These are phyloP conservation scores for Fraxinus sp. DNA, from an alignment of 305 asterid genomes.

Conservation along the genomic window DNA sequence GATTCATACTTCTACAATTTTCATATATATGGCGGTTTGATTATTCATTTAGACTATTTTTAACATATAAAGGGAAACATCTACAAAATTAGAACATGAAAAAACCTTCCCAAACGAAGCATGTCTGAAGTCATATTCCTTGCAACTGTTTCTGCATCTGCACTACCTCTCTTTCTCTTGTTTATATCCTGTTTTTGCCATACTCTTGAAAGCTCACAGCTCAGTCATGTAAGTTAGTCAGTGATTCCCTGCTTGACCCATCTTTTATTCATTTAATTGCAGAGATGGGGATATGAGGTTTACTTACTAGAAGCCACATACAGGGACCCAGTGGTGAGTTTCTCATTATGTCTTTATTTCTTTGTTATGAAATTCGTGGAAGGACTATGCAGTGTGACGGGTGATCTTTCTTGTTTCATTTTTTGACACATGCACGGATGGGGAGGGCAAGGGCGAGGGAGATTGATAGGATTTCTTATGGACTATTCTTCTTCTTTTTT, in stretches of 20 bases:
- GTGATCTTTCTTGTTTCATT: background rate
- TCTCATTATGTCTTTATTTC: slow-evolving; percentile 24
- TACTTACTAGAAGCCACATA: slow-evolving; percentile 88
- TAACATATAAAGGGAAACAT: slow-evolving; percentile 2
- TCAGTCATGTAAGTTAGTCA: slow-evolving; percentile 12
- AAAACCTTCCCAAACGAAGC: slow-evolving; percentile 5
- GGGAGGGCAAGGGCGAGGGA: background rate
- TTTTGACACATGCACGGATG: background rate
- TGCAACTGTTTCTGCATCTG: slow-evolving; percentile 20
- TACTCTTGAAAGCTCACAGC: slow-evolving; percentile 16
- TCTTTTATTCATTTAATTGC: slow-evolving; percentile 40
- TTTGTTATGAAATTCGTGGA: slow-evolving; percentile 2
- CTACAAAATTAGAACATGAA: background rate
- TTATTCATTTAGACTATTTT: slow-evolving; percentile 5
- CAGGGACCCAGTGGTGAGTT: slow-evolving; percentile 89
- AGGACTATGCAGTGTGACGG: slow-evolving; percentile 14
- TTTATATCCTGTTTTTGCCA: slow-evolving; percentile 4
- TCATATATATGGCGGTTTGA: background rate
- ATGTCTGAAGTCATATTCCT: slow-evolving; percentile 3
- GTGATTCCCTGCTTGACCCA: slow-evolving; percentile 23
- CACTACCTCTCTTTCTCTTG: slow-evolving; percentile 10
- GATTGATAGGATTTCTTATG: background rate
- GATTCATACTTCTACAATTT: background rate
- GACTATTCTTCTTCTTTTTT: slow-evolving; percentile 17
- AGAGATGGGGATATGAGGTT: slow-evolving; percentile 98